A percentile compares a stretch with the other conserved stretches of the same genome.
phyloP scores from a whole-genome alignment of 2,329 filamentous ascomycete species.

The Calonectria pseudoturangicola region DNA sequence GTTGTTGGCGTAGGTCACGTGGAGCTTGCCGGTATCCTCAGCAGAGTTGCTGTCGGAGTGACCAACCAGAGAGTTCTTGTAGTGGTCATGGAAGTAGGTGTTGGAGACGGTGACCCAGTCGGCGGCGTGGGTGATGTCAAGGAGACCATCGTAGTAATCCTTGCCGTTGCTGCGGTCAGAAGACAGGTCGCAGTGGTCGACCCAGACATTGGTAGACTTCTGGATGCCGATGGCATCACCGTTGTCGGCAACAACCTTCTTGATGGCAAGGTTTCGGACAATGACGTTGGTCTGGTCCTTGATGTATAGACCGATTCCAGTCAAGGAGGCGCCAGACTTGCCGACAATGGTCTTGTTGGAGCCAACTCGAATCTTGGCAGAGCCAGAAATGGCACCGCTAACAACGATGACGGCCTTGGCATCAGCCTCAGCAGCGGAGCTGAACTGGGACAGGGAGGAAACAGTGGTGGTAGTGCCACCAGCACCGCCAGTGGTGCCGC shows the following conservation, averaged over 20 bases:
- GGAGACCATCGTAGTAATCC: constrained; percentile 81
- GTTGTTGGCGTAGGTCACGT: constrained; percentile 81
- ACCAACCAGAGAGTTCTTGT: constrained; percentile 76
- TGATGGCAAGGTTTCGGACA: constrained; percentile 76
- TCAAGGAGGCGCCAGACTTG: constrained; percentile 60
- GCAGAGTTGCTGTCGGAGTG: constrained; percentile 74
- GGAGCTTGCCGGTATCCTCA: constrained; percentile 77
- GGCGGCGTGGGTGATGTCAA: constrained; percentile 77
- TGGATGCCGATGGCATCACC: constrained; percentile 79
- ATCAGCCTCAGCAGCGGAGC: constrained; percentile 66
- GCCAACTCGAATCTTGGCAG: constrained; percentile 62
- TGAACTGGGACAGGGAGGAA: constrained; percentile 65
- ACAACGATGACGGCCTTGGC: constrained; percentile 64
- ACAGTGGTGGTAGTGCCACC: constrained; percentile 69
- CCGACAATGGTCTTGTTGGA: constrained; percentile 70
- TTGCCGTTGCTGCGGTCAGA: constrained; percentile 77
- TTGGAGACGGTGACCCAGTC: constrained; percentile 74
- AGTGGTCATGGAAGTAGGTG: constrained; percentile 62
- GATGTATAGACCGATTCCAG: constrained; percentile 71
- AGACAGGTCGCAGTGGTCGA: constrained; percentile 80
- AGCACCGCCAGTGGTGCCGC: constrained; percentile 69
- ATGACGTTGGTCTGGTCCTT: constrained; percentile 75
- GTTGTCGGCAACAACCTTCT: constrained; percentile 71
- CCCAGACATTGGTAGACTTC: constrained; percentile 75
- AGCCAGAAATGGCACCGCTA: constrained; percentile 63